These are phyloP conservation scores for Venturia pyrina DNA, from an alignment of 2,329 filamentous ascomycete species.

Conservation along the genomic window DNA sequence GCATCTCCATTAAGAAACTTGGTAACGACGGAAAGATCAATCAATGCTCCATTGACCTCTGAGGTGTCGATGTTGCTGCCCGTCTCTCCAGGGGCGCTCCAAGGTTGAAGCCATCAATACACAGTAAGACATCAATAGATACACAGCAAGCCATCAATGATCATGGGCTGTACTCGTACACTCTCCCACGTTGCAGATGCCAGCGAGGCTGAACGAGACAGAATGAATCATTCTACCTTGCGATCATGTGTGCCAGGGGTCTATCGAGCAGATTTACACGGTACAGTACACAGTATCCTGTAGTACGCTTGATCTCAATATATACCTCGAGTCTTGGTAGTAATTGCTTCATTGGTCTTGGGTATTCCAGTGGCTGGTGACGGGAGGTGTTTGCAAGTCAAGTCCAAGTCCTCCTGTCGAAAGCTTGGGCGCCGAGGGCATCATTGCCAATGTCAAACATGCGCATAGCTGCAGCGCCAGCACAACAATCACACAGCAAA, in stretches of 20 bases:
- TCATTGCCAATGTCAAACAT: not conserved
- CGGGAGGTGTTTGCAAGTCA: not conserved
- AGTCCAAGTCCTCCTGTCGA: not conserved
- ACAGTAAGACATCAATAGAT: too few species aligned
- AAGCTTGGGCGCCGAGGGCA: not conserved
- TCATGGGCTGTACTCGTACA: not conserved
- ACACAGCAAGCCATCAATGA: too few species aligned
- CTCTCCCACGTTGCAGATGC: not conserved
- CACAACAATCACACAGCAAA: not conserved
- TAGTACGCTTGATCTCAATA: too few species aligned
- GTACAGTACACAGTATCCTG: too few species aligned
- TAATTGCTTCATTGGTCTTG: not conserved
- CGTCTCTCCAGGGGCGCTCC: too few species aligned
- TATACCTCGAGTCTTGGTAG: not conserved
- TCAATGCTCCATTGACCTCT: too few species aligned
- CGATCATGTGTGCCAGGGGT: too few species aligned
- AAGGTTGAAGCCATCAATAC: too few species aligned
- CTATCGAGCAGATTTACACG: too few species aligned
- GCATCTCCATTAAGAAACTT: too few species aligned
- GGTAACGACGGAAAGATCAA: not conserved
- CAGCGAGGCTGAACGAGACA: not conserved
- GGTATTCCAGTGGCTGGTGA: not conserved
- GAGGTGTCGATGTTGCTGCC: too few species aligned
- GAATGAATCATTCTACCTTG: not conserved
- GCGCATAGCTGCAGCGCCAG: not conserved